Evolutionary conservation across 75 land plant genomes (phyloP).

Genomic region (Pseudotsuga menziesii): DNA sequence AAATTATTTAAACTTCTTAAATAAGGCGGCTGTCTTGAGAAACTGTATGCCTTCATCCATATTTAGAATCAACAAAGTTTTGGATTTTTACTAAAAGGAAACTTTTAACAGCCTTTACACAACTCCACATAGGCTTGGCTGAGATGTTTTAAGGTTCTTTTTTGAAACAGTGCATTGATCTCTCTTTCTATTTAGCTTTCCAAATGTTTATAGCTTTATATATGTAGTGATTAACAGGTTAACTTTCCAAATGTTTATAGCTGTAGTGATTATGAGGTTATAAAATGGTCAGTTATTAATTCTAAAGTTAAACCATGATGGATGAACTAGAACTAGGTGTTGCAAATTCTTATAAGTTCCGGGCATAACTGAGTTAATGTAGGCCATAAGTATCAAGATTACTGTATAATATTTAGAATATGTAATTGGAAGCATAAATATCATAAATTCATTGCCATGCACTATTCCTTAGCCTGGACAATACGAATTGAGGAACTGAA

Average conservation of each 20-base stretch:
- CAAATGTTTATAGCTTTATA: not conserved
- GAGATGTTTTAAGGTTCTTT: not conserved
- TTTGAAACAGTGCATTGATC: not conserved
- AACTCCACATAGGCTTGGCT: not conserved
- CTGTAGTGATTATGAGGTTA: not conserved
- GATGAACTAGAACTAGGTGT: not conserved
- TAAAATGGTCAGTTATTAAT: not conserved
- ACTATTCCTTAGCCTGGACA: no score
- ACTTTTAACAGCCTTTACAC: not conserved
- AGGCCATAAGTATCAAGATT: not conserved
- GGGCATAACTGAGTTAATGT: not conserved
- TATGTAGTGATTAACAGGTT: not conserved
- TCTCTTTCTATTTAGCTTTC: not conserved
- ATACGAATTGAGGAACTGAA: not conserved
- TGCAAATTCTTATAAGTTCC: not conserved
- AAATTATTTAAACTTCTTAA: not conserved
- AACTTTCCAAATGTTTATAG: not conserved
- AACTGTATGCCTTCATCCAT: not conserved
- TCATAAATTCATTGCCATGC: not conserved
- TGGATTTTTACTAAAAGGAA: not conserved
- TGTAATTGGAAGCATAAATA: not conserved
- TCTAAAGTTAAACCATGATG: not conserved
- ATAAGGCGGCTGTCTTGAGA: not conserved
- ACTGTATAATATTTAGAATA: not conserved
- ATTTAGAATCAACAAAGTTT: not conserved